phyloP scores from a whole-genome alignment of 1,139 yeast species.

The Debaryomycetaceae sp. region DNA sequence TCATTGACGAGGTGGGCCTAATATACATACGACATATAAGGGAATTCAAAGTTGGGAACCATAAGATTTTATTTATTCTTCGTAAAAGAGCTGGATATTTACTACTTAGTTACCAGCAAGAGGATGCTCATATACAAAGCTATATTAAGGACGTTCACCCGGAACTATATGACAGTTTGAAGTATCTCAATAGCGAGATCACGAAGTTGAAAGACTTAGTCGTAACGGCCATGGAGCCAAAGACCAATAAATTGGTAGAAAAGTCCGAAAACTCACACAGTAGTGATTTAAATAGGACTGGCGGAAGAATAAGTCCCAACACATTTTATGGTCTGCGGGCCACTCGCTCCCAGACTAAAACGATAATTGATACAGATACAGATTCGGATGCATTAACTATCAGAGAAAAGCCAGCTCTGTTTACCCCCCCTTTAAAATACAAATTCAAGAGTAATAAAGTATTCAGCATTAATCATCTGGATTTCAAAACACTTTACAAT shows the following conservation, averaged over 20 bases:
- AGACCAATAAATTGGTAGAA: background rate
- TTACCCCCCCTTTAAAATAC: constrained; percentile 52
- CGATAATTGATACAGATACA: background rate
- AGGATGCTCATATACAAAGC: background rate
- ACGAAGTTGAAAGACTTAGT: background rate
- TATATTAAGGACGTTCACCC: background rate
- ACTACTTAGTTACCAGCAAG: background rate
- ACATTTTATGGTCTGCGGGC: constrained; percentile 1
- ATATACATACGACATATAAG: background rate
- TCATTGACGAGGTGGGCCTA: constrained; percentile 2
- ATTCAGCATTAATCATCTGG: constrained; percentile 54
- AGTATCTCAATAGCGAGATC: background rate
- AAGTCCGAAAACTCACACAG: background rate
- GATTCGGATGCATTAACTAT: constrained; percentile 5
- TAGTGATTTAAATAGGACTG: background rate
- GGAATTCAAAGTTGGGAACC: constrained; percentile 3
- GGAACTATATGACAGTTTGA: background rate
- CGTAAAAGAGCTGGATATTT: background rate
- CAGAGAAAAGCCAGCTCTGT: constrained; percentile 24
- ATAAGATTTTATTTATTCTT: constrained; percentile 8
- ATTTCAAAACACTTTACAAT: constrained; percentile 64
- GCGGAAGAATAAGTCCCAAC: constrained; percentile 3
- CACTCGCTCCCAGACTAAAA: constrained; percentile 4
- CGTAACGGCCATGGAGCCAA: background rate
- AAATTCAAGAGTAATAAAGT: constrained; percentile 45